Conservation (phyloP, 2,329 filamentous ascomycete species). For the Trichophyton schoenleinii region DNA sequence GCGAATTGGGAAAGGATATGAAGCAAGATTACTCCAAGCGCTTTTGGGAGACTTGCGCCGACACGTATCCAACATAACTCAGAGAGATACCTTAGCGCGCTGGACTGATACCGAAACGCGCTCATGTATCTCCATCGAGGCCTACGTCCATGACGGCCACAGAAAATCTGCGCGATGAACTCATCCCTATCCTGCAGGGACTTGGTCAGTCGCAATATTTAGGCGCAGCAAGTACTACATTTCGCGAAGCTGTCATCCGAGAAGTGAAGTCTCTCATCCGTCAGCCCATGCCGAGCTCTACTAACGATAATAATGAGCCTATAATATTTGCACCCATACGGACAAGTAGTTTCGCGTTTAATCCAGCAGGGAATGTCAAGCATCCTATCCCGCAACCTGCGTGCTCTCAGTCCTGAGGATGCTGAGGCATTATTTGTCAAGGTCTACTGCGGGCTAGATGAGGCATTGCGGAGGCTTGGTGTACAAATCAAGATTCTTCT, state of each 20-base stretch:
- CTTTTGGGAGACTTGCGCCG: slow-evolving; percentile 2
- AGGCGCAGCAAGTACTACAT: slow-evolving; percentile 27
- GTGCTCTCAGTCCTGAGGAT: slow-evolving; percentile 68
- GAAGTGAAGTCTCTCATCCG: slow-evolving; percentile 56
- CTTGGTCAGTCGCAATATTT: slow-evolving; percentile 5
- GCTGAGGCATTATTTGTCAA: slow-evolving; percentile 69
- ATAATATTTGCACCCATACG: too few relatives aligned
- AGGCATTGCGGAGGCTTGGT: slow-evolving; percentile 72
- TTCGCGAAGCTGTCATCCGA: slow-evolving; percentile 67
- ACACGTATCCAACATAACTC: slow-evolving; percentile 2
- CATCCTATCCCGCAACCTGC: slow-evolving; percentile 72
- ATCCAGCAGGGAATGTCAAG: slow-evolving; percentile 69
- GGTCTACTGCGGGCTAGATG: slow-evolving; percentile 76
- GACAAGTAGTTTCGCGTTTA: too few relatives aligned
- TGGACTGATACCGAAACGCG: slow-evolving; percentile 3
- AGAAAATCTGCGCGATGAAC: slow-evolving; percentile 6
- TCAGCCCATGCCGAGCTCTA: too few relatives aligned
- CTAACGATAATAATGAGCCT: too few relatives aligned
- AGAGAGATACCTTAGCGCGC: slow-evolving; percentile 2
- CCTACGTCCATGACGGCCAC: background rate
- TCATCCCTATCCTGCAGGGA: slow-evolving; percentile 4
- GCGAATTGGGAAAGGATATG: slow-evolving; percentile 2
- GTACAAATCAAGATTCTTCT: slow-evolving; percentile 86
- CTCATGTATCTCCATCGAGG: background rate
- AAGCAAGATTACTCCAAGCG: background rate